A percentile compares a stretch with the other conserved stretches of the same genome.
phyloP scores from a whole-genome alignment of 2,329 filamentous ascomycete genomes.

The Colletotrichum lentis region DNA sequence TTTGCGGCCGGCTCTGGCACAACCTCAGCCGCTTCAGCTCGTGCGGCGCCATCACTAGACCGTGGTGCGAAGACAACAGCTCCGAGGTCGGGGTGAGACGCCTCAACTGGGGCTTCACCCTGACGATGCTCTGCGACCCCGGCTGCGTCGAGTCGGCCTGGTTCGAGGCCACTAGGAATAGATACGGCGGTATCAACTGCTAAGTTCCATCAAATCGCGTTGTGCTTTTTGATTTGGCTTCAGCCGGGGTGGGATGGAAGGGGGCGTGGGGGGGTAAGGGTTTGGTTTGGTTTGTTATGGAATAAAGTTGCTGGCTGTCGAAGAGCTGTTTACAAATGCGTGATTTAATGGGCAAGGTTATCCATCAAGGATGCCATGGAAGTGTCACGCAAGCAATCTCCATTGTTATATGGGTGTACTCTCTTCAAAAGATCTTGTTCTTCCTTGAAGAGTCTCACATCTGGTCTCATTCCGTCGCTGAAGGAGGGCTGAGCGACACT shows the following conservation, averaged over 20 bases:
- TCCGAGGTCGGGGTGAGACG: not conserved
- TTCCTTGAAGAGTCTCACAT: too few relatives aligned
- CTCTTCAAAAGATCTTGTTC: not conserved
- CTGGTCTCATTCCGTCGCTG: too few relatives aligned
- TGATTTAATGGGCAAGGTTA: not conserved
- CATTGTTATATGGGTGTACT: not conserved
- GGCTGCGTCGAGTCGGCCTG: not conserved
- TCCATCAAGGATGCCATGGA: not conserved
- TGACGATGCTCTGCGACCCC: not conserved
- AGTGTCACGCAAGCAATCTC: not conserved
- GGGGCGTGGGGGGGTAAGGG: not conserved
- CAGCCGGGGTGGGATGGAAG: too few relatives aligned
- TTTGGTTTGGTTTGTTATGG: not conserved
- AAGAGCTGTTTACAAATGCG: not conserved
- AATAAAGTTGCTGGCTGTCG: not conserved
- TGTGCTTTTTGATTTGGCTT: not conserved
- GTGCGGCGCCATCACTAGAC: not conserved
- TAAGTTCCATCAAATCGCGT: not conserved
- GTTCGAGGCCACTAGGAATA: not conserved
- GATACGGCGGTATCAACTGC: not conserved
- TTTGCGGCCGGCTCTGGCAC: not conserved
- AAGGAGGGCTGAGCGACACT: too few relatives aligned
- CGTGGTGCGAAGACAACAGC: not conserved
- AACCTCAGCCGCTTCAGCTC: not conserved
- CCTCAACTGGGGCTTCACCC: not conserved